These are phyloP conservation scores for Suhomyces prunicola DNA, from an alignment of 805 yeast species.

Conservation along the genomic window DNA sequence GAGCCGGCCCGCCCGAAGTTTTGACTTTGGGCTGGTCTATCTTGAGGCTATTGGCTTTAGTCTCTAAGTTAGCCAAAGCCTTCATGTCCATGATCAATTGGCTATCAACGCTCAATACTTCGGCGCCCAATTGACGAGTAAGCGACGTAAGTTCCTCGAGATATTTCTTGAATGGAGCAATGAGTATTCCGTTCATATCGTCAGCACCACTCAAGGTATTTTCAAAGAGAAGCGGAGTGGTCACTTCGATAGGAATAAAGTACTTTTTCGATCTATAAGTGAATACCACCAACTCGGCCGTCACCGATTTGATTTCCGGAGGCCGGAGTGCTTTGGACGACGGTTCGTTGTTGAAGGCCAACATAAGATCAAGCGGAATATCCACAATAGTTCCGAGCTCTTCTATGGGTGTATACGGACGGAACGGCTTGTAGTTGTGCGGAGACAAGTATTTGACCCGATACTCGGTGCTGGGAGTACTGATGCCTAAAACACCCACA, in stretches of 20 bases:
- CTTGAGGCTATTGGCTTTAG: slow-evolving; percentile 18
- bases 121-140: slow-evolving; percentile 15
- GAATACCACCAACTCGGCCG: slow-evolving; percentile 28
- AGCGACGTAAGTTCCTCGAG: slow-evolving; percentile 15
- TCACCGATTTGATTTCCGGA: slow-evolving; percentile 21
- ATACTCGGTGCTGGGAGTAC: slow-evolving; percentile 14
- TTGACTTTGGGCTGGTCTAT: slow-evolving; percentile 11
- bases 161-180: slow-evolving; percentile 19
- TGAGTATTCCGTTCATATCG: slow-evolving; percentile 17
- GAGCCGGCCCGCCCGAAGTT: background rate
- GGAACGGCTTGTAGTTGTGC: background rate
- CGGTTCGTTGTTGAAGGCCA: slow-evolving; percentile 13
- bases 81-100: slow-evolving; percentile 27
- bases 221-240: slow-evolving; percentile 30
- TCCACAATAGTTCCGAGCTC: background rate
- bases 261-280: slow-evolving; percentile 31
- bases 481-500: slow-evolving; percentile 20
- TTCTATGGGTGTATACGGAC: background rate
- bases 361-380: slow-evolving; percentile 2
- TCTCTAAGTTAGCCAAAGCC: slow-evolving; percentile 20
- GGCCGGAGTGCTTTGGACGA: slow-evolving; percentile 10
- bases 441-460: slow-evolving; percentile 1
- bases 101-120: slow-evolving; percentile 14
- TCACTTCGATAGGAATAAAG: slow-evolving; percentile 38
- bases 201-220: slow-evolving; percentile 17